Evolutionary conservation across 2,329 filamentous ascomycete genomes (phyloP).

Genomic region (Cucurbitaria berberidis): DNA sequence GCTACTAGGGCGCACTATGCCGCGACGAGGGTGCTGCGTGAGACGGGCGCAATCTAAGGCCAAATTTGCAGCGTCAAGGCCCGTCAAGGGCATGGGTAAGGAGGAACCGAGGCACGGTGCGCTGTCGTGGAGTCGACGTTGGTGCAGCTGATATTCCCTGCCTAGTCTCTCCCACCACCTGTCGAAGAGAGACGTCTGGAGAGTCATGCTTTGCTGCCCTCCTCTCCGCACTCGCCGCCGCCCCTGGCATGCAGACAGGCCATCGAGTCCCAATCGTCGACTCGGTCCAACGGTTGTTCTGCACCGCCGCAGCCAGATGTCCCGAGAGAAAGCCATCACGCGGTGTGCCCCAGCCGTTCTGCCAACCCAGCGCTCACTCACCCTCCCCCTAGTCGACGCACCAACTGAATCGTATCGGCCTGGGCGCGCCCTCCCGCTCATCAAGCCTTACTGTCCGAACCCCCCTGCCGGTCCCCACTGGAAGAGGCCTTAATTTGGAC

Average conservation of each 20-base stretch:
- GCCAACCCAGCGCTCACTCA: no score
- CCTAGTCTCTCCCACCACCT: no score
- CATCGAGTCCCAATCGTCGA: neutral
- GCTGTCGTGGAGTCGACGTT: neutral
- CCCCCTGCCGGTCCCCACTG: constrained; percentile 35
- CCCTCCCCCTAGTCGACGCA: constrained; percentile 14
- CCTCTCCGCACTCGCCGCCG: constrained; percentile 2
- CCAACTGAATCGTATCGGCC: constrained; percentile 38
- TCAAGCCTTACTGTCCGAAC: constrained; percentile 40
- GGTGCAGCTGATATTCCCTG: no score
- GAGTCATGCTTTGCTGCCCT: neutral
- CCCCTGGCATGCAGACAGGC: constrained; percentile 11
- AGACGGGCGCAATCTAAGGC: constrained; percentile 33
- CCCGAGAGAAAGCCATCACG: constrained; percentile 43
- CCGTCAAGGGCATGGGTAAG: constrained; percentile 2
- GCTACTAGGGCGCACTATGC: constrained; percentile 24
- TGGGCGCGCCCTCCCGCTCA: constrained; percentile 40
- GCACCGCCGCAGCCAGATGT: constrained; percentile 24
- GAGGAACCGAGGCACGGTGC: constrained; percentile 24
- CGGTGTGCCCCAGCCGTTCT: constrained; percentile 25
- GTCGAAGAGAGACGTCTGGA: no score
- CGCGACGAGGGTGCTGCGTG: constrained; percentile 15
- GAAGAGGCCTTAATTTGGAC: constrained; percentile 50
- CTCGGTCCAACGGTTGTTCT: constrained; percentile 15
- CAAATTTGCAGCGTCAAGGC: constrained; percentile 21